Conservation (phyloP, 1,284 basidiomycete genomes). For the Peniophora sp. region DNA sequence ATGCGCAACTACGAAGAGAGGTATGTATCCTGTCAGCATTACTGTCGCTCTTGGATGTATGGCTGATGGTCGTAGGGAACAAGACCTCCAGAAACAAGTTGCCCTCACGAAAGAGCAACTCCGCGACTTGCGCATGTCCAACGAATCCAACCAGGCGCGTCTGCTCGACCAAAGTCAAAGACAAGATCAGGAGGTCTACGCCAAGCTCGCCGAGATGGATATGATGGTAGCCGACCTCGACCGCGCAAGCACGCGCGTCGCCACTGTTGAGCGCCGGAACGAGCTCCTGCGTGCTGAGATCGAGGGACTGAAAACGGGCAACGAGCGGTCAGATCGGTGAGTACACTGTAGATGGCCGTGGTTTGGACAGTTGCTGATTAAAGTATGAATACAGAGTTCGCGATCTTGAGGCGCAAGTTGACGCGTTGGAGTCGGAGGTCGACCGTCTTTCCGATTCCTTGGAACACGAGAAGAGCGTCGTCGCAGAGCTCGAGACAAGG, state of each 20-base stretch:
- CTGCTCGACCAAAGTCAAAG: conserved; percentile 83
- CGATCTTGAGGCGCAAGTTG: conserved; percentile 62
- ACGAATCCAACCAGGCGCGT: conserved; percentile 88
- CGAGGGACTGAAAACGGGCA: conserved; percentile 78
- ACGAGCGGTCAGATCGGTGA: conserved; percentile 68
- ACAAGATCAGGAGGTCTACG: conserved; percentile 86
- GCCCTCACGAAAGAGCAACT: conserved; percentile 82
- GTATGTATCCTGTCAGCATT: conserved; percentile 31
- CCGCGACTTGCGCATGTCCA: conserved; percentile 80
- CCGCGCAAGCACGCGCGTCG: conserved; percentile 86
- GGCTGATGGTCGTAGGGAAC: conserved; percentile 72
- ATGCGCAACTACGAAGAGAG: conserved; percentile 92
- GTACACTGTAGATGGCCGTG: conserved; percentile 17
- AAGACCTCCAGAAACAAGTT: conserved; percentile 84
- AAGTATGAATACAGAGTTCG: conserved; percentile 69
- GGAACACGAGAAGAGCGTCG: conserved; percentile 59
- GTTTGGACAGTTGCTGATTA: too few relatives aligned
- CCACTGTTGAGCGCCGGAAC: conserved; percentile 88
- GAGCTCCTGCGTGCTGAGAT: conserved; percentile 91
- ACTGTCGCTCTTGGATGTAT: too few relatives aligned
- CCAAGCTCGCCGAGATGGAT: conserved; percentile 85
- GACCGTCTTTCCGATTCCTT: conserved; percentile 62
- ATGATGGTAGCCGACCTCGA: conserved; percentile 91
- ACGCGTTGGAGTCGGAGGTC: conserved; percentile 68
- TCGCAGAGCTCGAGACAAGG: conserved; percentile 39